These are phyloP conservation scores for Beauveria sp. DNA, from an alignment of 2,329 filamentous ascomycete genomes.

Conservation along the genomic window DNA sequence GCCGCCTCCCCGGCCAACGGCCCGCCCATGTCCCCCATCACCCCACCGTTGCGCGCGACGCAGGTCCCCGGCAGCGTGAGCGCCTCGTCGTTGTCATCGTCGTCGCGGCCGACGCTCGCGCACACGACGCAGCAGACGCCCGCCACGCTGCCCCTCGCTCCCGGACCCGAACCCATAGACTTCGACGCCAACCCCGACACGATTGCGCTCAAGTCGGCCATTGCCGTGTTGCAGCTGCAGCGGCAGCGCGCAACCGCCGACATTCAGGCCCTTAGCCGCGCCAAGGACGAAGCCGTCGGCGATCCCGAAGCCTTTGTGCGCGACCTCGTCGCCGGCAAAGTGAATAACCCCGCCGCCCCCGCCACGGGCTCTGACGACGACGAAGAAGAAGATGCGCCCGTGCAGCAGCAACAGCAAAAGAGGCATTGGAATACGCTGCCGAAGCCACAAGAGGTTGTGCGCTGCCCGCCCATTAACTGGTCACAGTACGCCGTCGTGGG, in stretches of 20 bases:
- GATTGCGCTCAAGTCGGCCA: constrained; percentile 76
- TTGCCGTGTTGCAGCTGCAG: constrained; percentile 82
- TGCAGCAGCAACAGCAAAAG: constrained; percentile 8
- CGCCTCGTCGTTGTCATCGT: constrained; percentile 8
- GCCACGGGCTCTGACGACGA: constrained; percentile 13
- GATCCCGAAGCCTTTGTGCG: constrained; percentile 65
- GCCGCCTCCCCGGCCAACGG: constrained; percentile 36
- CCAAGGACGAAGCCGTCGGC: constrained; percentile 62
- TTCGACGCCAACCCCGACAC: constrained; percentile 72
- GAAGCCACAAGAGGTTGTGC: constrained; percentile 70
- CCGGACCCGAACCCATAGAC: constrained; percentile 45
- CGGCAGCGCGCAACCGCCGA: constrained; percentile 69
- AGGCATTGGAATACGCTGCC: constrained; percentile 59
- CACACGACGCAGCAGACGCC: constrained; percentile 38
- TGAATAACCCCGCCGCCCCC: constrained; percentile 27
- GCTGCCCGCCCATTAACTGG: constrained; percentile 90
- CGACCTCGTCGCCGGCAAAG: constrained; percentile 57
- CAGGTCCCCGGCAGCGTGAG: constrained; percentile 19
- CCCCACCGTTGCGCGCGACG: constrained; percentile 38
- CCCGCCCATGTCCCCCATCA: constrained; percentile 49
- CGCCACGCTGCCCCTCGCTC: constrained; percentile 33
- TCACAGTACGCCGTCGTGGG: constrained; percentile 87
- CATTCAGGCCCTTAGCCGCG: constrained; percentile 59
- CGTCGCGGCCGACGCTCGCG: constrained; percentile 24
- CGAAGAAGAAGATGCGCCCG: background rate